Conservation (phyloP, 306 rosid species). For the Aeschynomene evenia region DNA sequence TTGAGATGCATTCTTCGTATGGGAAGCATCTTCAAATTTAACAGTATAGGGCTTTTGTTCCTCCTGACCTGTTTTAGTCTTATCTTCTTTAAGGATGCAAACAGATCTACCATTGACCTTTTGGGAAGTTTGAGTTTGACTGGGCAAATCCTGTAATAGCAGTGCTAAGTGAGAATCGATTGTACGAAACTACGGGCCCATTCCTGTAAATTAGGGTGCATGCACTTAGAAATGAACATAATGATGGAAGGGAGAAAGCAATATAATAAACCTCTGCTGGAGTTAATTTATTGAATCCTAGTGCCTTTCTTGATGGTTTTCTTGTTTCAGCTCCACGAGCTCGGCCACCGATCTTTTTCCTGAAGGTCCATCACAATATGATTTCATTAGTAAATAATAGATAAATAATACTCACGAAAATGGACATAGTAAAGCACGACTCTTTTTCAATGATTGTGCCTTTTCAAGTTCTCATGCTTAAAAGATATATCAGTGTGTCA, state of each 20-base stretch:
- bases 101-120: conserved; percentile 46
- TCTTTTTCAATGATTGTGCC: neutral
- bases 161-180: conserved; percentile 16
- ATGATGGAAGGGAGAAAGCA: conserved; percentile 18
- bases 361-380: conserved; percentile 46
- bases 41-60: conserved; percentile 46
- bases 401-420: neutral
- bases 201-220: neutral
- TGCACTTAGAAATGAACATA: neutral
- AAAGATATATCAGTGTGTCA: neutral
- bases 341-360: conserved; percentile 74
- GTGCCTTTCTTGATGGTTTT: conserved; percentile 69
- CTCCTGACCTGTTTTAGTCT: conserved; percentile 30
- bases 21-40: conserved; percentile 65
- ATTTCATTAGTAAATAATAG: conserved; percentile 4
- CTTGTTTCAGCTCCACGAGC: conserved; percentile 69
- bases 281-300: conserved; percentile 63
- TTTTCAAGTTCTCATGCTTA: conserved; percentile 13
- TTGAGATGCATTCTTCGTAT: conserved; percentile 80
- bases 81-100: conserved; percentile 47
- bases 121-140: conserved; percentile 43
- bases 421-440: neutral
- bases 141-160: conserved; percentile 56
- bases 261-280: conserved; percentile 65
- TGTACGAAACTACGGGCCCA: neutral